Conservation (phyloP, 2,329 filamentous ascomycete species). For the Aspergillus tanneri region DNA sequence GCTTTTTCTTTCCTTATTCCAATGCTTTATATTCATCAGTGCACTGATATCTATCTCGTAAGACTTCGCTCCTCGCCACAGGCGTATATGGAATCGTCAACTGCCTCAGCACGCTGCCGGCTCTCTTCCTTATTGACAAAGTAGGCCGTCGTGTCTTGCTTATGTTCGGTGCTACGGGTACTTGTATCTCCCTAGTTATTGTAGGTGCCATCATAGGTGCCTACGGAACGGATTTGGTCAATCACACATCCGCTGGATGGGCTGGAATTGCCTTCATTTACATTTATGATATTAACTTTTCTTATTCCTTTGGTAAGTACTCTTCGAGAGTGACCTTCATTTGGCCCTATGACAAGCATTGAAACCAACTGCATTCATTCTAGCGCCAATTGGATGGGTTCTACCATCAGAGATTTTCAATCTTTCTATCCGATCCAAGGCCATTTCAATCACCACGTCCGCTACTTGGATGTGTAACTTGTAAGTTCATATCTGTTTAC, state of each 20-base stretch:
- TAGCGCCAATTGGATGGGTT: constrained; percentile 41
- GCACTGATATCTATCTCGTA: too few relatives aligned
- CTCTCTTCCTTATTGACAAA: constrained; percentile 38
- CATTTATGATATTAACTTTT: constrained; percentile 40
- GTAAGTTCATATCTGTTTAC: constrained; percentile 22
- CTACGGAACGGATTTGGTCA: constrained; percentile 30
- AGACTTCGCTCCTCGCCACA: constrained; percentile 37
- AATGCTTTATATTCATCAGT: too few relatives aligned
- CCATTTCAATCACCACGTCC: constrained; percentile 40
- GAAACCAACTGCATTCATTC: constrained; percentile 3
- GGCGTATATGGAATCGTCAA: constrained; percentile 44
- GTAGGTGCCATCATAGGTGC: constrained; percentile 36
- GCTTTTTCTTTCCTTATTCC: background rate
- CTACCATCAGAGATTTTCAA: constrained; percentile 43
- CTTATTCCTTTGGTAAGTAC: constrained; percentile 38
- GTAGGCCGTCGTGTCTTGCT: constrained; percentile 35
- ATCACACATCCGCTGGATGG: constrained; percentile 36
- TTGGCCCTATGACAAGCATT: too few relatives aligned
- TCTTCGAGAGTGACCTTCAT: background rate
- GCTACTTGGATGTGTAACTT: constrained; percentile 44
- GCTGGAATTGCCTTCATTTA: constrained; percentile 41
- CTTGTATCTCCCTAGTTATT: constrained; percentile 37
- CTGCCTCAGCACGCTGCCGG: constrained; percentile 35
- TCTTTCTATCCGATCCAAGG: constrained; percentile 38
- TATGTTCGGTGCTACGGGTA: constrained; percentile 38